Base-by-base conservation (phyloP, 2,329 filamentous ascomycete species). In the Cladophialophora exuberans region DNA sequence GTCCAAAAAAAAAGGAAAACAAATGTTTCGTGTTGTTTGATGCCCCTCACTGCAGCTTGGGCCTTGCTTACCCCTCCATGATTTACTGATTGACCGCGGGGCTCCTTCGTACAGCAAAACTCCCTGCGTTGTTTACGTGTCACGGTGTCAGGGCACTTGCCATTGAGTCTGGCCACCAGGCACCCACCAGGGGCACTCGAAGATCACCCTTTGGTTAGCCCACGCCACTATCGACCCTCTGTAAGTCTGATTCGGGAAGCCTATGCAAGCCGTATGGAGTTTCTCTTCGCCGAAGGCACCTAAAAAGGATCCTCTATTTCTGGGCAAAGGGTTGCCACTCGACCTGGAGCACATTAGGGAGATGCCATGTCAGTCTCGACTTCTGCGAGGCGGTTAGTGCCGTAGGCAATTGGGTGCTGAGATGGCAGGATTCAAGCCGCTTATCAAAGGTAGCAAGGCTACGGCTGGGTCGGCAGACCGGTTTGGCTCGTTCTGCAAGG, bases 401-500 rank as follows among this genome's bases (percentile, higher is more conserved):
- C 15, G 41, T 11, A 20, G 18, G 13, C 31, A 20, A 44, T 52
- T 26, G 49, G 39, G 41, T 38, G 30, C 30, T 38, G n/a, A 9
- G 20, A 15, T 9, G 2, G 30, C 35, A 15, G 30, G 22, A 30
- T 30, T 22, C 39, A 45, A 41, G 42, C 36, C 43, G 51, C 51
- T 54, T 42, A 41, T 54, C 33, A 47, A 26, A n/a, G 20, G 26
- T 23, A 45, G 45, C 33, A 43, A 39, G 6, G 25, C n/a, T n/a
- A 18, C 20, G 6, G 28, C 7, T 46, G 42, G 50, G 30, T 44
- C 42, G 51, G 18, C 33, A 42, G 51, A 35, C 35, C 17, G 20
- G 44, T 54, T 36, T 49, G 36, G 35, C 51, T 33, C 22, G 51
- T 38, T 41, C 41, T 31, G 17, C n/a, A n/a, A n/a, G n/a, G n/a